Conservation (phyloP, 1,284 basidiomycete genomes). For the Termitomyces sp. region DNA sequence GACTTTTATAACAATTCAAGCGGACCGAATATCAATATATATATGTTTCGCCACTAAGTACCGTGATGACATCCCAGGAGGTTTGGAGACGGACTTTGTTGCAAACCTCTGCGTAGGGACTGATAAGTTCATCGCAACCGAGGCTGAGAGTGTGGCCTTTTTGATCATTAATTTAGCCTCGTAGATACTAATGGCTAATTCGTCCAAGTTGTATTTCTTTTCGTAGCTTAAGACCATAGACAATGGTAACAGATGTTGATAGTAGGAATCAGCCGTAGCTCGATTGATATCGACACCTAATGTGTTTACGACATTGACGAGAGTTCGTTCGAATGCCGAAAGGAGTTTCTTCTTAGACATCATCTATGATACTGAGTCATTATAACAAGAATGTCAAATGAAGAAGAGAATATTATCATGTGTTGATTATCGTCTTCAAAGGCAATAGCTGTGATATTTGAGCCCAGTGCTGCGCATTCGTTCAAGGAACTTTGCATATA, state of each 20-base stretch:
- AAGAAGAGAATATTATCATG: slow-evolving; percentile 48
- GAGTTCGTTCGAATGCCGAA: slow-evolving; percentile 75
- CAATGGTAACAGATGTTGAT: slow-evolving; percentile 82
- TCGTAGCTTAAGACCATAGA: slow-evolving; percentile 92
- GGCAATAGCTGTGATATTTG: slow-evolving; percentile 75
- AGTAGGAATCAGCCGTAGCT: slow-evolving; percentile 83
- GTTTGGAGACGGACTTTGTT: slow-evolving; percentile 62
- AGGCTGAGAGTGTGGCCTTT: slow-evolving; percentile 87
- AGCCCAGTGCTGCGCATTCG: slow-evolving; percentile 85
- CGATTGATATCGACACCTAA: slow-evolving; percentile 96
- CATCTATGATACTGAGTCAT: slow-evolving; percentile 45
- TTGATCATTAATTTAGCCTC: slow-evolving; percentile 78
- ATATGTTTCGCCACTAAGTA: slow-evolving; percentile 98
- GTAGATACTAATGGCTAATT: slow-evolving; percentile 92
- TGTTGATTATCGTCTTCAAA: slow-evolving; percentile 87
- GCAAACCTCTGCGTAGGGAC: slow-evolving; percentile 81
- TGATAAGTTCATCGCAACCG: slow-evolving; percentile 86
- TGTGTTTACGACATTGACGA: slow-evolving; percentile 88
- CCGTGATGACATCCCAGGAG: slow-evolving; percentile 84
- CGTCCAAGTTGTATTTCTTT: slow-evolving; percentile 94
- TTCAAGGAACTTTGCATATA: slow-evolving; percentile 93
- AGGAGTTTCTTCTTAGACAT: slow-evolving; percentile 84
- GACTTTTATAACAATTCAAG: too few relatives aligned
- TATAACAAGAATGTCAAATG: slow-evolving; percentile 4
- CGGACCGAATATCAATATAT: too few relatives aligned